These are phyloP conservation scores for Rutstroemia sydowiana DNA, from an alignment of 2,329 filamentous ascomycete species.

Conservation along the genomic window DNA sequence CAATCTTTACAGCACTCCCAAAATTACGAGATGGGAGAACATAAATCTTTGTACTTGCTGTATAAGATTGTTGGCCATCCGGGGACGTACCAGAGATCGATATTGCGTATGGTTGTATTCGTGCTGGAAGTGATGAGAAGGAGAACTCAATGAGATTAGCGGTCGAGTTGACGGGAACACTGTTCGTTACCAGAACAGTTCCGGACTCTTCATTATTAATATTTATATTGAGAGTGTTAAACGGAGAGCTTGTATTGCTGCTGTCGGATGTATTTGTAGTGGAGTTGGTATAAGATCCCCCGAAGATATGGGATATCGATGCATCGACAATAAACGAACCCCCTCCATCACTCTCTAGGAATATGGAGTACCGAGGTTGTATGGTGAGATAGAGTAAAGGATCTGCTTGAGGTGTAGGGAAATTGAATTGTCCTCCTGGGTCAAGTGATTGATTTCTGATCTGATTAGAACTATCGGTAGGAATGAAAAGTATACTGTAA, in stretches of 20 bases:
- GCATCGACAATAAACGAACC: constrained; percentile 39
- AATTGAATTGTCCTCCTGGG: constrained; percentile 40
- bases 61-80: constrained; percentile 31
- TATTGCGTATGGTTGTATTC: constrained; percentile 32
- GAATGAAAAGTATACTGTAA: background rate
- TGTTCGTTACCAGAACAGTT: constrained; percentile 22
- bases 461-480: background rate
- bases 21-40: constrained; percentile 36
- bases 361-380: constrained; percentile 41
- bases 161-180: constrained; percentile 33
- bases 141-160: constrained; percentile 32
- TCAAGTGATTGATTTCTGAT: constrained; percentile 38
- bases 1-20: constrained; percentile 40
- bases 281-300: constrained; percentile 28
- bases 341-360: constrained; percentile 34
- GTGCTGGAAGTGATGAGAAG: constrained; percentile 27
- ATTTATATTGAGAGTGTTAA: constrained; percentile 19
- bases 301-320: constrained; percentile 33
- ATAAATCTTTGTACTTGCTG: constrained; percentile 32
- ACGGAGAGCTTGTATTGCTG: constrained; percentile 13
- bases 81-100: constrained; percentile 29
- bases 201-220: constrained; percentile 27
- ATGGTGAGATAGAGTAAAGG: constrained; percentile 37
- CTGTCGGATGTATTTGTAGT: constrained; percentile 16
- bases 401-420: constrained; percentile 32